Percentiles rank a stretch among this genome's conserved stretches.
Evolutionary conservation across 2,329 filamentous ascomycete genomes (phyloP).

Genomic region (Pyrenochaeta sp.): DNA sequence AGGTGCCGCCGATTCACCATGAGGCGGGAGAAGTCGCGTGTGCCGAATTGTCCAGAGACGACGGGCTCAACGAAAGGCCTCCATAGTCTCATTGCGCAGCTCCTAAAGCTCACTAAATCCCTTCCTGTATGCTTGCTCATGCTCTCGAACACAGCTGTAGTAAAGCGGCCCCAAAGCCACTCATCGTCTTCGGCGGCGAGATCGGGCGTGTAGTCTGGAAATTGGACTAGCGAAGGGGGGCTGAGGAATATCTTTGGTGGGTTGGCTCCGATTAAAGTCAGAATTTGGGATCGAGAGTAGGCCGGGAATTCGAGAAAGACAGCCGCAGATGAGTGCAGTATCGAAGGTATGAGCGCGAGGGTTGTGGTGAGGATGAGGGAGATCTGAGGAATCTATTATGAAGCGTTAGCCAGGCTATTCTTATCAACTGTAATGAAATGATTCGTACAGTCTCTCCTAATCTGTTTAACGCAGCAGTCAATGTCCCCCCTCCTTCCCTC

Average conservation of each 20-base stretch:
- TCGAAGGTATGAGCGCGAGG: conserved; percentile 69
- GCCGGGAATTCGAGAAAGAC: conserved; percentile 84
- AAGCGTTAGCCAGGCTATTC: conserved; percentile 5
- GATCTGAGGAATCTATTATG: conserved; percentile 75
- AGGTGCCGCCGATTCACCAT: conserved; percentile 74
- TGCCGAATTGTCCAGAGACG: conserved; percentile 73
- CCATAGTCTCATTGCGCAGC: conserved; percentile 80
- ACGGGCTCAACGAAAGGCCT: conserved; percentile 83
- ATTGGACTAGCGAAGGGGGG: conserved; percentile 50
- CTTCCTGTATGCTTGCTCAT: conserved; percentile 81
- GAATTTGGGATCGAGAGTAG: conserved; percentile 82
- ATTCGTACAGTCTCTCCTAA: conserved; percentile 78
- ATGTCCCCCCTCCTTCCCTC: conserved; percentile 78
- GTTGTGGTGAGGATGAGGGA: conserved; percentile 80
- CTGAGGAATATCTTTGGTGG: conserved; percentile 59
- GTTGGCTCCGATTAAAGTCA: conserved; percentile 72
- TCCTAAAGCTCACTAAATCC: conserved; percentile 76
- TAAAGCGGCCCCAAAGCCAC: conserved; percentile 83
- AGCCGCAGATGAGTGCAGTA: conserved; percentile 74
- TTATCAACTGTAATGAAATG: conserved; percentile 4
- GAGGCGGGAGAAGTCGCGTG: conserved; percentile 84
- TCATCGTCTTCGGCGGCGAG: conserved; percentile 65
- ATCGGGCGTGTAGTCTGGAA: conserved; percentile 55
- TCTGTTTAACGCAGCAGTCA: conserved; percentile 82
- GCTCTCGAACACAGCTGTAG: conserved; percentile 85